Base-by-base conservation (phyloP, 331 rosid genomes). In the Rhamnella rubrinervis region DNA sequence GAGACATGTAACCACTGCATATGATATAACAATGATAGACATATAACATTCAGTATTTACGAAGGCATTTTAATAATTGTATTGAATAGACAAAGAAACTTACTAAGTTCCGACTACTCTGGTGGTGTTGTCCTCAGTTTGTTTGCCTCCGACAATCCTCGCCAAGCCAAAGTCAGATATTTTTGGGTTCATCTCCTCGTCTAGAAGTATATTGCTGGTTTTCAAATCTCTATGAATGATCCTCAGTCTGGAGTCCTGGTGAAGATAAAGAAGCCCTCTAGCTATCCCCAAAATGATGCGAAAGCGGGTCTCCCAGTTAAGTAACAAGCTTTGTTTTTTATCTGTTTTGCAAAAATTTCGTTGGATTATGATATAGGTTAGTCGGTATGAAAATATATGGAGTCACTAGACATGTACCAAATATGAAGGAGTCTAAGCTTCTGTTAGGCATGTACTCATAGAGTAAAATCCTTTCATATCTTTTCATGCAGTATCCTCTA, bases 101-200 rank as follows among this genome's bases (percentile, higher is more conserved):
- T 86, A 85, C 89, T 75, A 89, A 6, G 92, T 86, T 65, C 87
- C 84, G 18, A 83, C 81, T 25, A 89, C 69, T 72, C 80, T 81
- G 15, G 49, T 11, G 1, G 90, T 86, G 66, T 16, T 77, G 0
- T 83, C 78, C 68, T 78, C 77, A 0, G 68, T 80, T 70, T 89
- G 79, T 53, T 85, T 86, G 18, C 83, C 86, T 12, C 80, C 83
- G 83, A 85, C 70, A 66, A 84, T 86, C 70, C 74, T 89, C 0
- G 91, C 85, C 11, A 85, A 78, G 4, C 96, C 89, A 6, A 89
- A 87, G 66, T 89, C 87, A 0, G 90, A 83, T 39, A 85, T 85
- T 79, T 86, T 89, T n/a, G 96, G 87, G 5, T 68, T 66, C 88
- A 89, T 86, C 8, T 84, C 86, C 16, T 76, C 80, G 19, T 87